Conservation (phyloP, 169 alveolate genomes). For the Cryptosporidium felis region DNA sequence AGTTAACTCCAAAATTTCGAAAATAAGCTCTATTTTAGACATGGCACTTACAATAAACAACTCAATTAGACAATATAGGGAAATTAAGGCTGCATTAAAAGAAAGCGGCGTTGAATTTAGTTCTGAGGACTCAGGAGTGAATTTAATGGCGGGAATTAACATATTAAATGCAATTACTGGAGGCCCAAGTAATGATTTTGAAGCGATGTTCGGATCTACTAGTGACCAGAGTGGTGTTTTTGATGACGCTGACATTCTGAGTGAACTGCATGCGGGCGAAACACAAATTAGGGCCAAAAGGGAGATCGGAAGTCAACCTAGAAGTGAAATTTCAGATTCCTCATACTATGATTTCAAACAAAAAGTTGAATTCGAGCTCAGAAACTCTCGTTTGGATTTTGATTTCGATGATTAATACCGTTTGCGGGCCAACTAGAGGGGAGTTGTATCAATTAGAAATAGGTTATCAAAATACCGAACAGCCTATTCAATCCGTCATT, state of each 20-base stretch:
- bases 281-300: not conserved
- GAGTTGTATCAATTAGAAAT: no score
- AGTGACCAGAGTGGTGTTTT: not conserved
- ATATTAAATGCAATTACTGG: constrained; percentile 35
- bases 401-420: constrained; percentile 27
- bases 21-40: constrained; percentile 15
- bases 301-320: not conserved
- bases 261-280: constrained; percentile 19
- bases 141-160: constrained; percentile 11
- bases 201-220: constrained; percentile 9
- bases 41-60: constrained; percentile 12
- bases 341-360: constrained; percentile 50
- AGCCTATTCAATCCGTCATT: constrained; percentile 33
- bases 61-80: constrained; percentile 17
- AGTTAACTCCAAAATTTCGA: not conserved
- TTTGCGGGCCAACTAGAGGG: no score
- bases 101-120: constrained; percentile 19
- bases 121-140: constrained; percentile 37
- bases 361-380: constrained; percentile 19
- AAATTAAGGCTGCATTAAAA: not conserved
- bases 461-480: no score
- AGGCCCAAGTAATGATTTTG: constrained; percentile 29
- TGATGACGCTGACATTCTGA: constrained; percentile 31
- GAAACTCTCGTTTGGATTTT: constrained; percentile 3
- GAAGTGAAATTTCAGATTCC: not conserved